Conservation (phyloP, 345 rosid species). For the Acer negundo region DNA sequence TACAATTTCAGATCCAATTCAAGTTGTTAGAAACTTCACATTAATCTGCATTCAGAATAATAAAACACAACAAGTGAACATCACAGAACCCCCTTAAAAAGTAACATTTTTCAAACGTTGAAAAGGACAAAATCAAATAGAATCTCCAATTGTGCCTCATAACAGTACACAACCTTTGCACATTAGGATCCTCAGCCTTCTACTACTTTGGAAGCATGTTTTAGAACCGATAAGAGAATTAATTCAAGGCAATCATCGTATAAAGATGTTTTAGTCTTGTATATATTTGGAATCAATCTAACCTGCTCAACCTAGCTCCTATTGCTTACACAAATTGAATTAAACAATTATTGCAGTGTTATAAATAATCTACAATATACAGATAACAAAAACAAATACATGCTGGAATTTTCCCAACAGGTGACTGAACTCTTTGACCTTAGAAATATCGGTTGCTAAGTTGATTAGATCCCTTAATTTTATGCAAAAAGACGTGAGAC, state of each 20-base stretch:
- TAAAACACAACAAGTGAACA: background rate
- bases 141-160: background rate
- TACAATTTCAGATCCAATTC: conserved; percentile 14
- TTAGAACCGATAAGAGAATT: background rate
- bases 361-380: background rate
- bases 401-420: background rate
- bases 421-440: background rate
- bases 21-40: background rate
- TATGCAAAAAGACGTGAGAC: background rate
- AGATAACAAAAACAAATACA: background rate
- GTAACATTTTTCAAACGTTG: background rate
- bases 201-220: background rate
- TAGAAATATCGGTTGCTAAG: background rate
- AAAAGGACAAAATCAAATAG: background rate
- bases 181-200: background rate
- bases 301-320: background rate
- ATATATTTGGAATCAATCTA: background rate
- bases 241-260: too few relatives aligned
- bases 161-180: background rate
- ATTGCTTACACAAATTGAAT: background rate
- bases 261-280: background rate
- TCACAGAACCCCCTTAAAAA: background rate
- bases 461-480: too few relatives aligned
- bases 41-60: background rate
- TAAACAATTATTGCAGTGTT: background rate